These are phyloP conservation scores for Castanospermum australe DNA, from an alignment of 306 rosid genomes.

Conservation along the genomic window DNA sequence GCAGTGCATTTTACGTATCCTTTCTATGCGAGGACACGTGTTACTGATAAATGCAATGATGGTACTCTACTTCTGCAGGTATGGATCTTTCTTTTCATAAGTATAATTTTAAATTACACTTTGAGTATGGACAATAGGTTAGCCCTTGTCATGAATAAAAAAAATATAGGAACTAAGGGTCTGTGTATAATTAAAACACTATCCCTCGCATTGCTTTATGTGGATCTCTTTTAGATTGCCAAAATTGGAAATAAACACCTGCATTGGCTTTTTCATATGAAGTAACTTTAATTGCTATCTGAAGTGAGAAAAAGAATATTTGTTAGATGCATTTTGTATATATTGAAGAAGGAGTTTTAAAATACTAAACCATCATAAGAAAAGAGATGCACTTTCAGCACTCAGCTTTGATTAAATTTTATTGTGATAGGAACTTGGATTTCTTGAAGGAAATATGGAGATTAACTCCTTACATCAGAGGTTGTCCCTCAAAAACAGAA, in stretches of 20 bases:
- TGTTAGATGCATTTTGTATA: neutral
- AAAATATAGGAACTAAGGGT: neutral
- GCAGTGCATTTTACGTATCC: slow-evolving; percentile 98
- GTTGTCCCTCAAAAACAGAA: no score
- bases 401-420: neutral
- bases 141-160: neutral
- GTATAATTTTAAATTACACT: neutral
- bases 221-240: neutral
- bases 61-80: slow-evolving; percentile 97
- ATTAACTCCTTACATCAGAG: no score
- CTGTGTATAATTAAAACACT: neutral
- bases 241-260: slow-evolving; percentile 12
- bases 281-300: neutral
- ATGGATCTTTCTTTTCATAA: slow-evolving; percentile 32
- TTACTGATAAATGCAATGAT: slow-evolving; percentile 89
- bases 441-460: no score
- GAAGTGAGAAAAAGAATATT: slow-evolving; percentile 6
- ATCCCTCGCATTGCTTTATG: slow-evolving; percentile 6
- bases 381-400: neutral
- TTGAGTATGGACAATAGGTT: slow-evolving; percentile 14
- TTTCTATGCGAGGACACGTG: slow-evolving; percentile 77
- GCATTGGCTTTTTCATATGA: slow-evolving; percentile 11
- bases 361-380: slow-evolving; percentile 3
- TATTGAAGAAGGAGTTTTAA: neutral
- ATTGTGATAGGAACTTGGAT: no score